phyloP scores from a whole-genome alignment of 345 rosid species.

The Syzygium aromaticum region DNA sequence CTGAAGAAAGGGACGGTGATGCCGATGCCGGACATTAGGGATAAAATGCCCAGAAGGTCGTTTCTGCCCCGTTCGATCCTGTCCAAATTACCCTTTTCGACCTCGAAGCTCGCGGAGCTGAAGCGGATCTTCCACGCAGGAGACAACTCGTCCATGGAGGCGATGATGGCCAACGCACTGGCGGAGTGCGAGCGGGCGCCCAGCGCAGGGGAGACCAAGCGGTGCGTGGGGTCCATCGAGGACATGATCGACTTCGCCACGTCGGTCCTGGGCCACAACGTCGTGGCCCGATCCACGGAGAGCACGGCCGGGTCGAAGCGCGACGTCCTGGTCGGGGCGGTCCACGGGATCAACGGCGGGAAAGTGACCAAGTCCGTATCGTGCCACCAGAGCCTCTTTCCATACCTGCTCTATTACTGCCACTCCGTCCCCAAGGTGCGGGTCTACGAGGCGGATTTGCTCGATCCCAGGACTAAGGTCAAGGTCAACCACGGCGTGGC shows the following conservation, averaged over 20 bases:
- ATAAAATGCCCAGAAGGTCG: slow-evolving; percentile 45
- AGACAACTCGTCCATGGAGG: slow-evolving; percentile 29
- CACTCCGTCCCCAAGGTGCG: slow-evolving; percentile 50
- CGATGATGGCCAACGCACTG: slow-evolving; percentile 9
- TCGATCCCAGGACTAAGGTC: slow-evolving; percentile 21
- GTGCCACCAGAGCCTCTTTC: slow-evolving; percentile 42
- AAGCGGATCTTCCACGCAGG: slow-evolving; percentile 25
- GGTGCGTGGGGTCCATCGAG: slow-evolving; percentile 37
- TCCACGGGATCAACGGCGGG: slow-evolving; percentile 33
- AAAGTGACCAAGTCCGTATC: slow-evolving; percentile 29
- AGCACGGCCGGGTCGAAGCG: slow-evolving; percentile 19
- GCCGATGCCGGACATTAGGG: slow-evolving; percentile 42
- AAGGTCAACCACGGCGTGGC: slow-evolving; percentile 42
- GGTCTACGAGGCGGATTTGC: slow-evolving; percentile 32
- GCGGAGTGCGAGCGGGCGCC: slow-evolving; percentile 35
- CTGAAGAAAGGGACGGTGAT: slow-evolving; percentile 26
- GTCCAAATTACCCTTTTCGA: slow-evolving; percentile 29
- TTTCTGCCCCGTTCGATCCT: slow-evolving; percentile 34
- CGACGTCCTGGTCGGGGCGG: slow-evolving; percentile 23
- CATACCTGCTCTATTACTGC: slow-evolving; percentile 36
- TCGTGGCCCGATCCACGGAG: slow-evolving; percentile 25
- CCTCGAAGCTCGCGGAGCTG: slow-evolving; percentile 12
- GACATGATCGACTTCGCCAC: slow-evolving; percentile 45
- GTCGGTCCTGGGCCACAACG: slow-evolving; percentile 25
- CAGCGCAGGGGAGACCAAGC: slow-evolving; percentile 40